phyloP scores from a whole-genome alignment of 2,329 filamentous ascomycete genomes.

The Pseudocercospora eumusae region DNA sequence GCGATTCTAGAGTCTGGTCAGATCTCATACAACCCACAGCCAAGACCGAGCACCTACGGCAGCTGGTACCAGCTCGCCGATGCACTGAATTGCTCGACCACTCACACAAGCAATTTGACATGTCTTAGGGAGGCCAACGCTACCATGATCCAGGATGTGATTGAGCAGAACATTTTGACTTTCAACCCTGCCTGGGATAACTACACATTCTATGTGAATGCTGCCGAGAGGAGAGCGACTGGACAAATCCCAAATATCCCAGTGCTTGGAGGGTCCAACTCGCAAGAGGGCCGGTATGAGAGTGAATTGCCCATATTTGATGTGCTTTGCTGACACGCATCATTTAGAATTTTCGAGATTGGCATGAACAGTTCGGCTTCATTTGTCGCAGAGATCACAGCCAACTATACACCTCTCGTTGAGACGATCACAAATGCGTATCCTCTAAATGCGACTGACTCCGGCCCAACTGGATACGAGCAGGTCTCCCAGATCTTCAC shows the following conservation, averaged over 20 bases:
- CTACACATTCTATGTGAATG: slow-evolving; percentile 37
- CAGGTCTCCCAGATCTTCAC: slow-evolving; percentile 26
- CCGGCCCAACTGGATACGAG: slow-evolving; percentile 16
- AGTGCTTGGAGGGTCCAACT: slow-evolving; percentile 40
- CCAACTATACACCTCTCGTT: slow-evolving; percentile 29
- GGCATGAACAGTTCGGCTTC: slow-evolving; percentile 32
- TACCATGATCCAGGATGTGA: slow-evolving; percentile 36
- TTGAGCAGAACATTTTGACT: slow-evolving; percentile 35
- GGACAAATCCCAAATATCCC: slow-evolving; percentile 41
- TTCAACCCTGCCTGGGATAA: slow-evolving; percentile 41
- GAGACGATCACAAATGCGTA: slow-evolving; percentile 34
- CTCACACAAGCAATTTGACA: slow-evolving; percentile 31
- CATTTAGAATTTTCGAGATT: slow-evolving; percentile 37
- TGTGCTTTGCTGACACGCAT: not conserved
- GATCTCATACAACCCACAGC: slow-evolving; percentile 31
- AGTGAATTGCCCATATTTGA: not conserved
- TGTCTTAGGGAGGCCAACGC: slow-evolving; percentile 39
- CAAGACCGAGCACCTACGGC: slow-evolving; percentile 23
- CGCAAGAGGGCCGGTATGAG: slow-evolving; percentile 40
- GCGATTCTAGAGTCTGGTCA: slow-evolving; percentile 40
- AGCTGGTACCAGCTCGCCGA: slow-evolving; percentile 34
- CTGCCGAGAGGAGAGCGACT: slow-evolving; percentile 30
- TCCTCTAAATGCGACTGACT: slow-evolving; percentile 29
- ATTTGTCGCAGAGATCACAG: slow-evolving; percentile 27
- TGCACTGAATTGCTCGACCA: slow-evolving; percentile 35